Percentiles rank a stretch among this genome's conserved stretches.
Conservation (phyloP, 345 rosid genomes). For the Toxicodendron radicans region DNA sequence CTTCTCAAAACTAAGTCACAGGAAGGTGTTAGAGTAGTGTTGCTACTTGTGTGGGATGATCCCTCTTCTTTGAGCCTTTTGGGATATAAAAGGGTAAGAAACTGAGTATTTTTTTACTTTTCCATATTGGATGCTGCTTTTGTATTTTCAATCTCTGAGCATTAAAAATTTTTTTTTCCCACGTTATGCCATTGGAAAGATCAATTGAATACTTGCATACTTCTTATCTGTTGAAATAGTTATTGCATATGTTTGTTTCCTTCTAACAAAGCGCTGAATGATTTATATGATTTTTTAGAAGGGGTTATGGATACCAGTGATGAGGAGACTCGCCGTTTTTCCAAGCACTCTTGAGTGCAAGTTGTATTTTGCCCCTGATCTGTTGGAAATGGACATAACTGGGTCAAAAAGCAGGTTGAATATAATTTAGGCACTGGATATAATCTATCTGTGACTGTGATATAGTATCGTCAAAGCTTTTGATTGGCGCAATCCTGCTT, state of each 20-base stretch:
- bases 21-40: conserved; percentile 84
- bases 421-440: conserved; percentile 3
- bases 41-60: conserved; percentile 92
- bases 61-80: conserved; percentile 71
- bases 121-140: too few relatives aligned
- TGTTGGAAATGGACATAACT: conserved; percentile 79
- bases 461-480: not conserved
- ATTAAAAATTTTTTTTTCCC: too few relatives aligned
- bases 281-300: conserved; percentile 34
- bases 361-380: conserved; percentile 81
- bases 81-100: conserved; percentile 58
- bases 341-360: conserved; percentile 80
- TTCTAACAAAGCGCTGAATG: too few relatives aligned
- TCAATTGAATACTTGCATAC: too few relatives aligned
- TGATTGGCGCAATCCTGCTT: too few relatives aligned
- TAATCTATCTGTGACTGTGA: conserved; percentile 5
- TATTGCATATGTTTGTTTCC: too few relatives aligned
- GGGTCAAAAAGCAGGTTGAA: conserved; percentile 61
- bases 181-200: too few relatives aligned
- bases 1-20: conserved; percentile 74
- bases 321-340: conserved; percentile 75
- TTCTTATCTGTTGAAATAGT: too few relatives aligned
- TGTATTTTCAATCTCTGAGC: too few relatives aligned
- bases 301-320: conserved; percentile 76
- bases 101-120: not conserved